Conservation (phyloP, 495 filamentous ascomycete species). For the Xylaria intraflava region DNA sequence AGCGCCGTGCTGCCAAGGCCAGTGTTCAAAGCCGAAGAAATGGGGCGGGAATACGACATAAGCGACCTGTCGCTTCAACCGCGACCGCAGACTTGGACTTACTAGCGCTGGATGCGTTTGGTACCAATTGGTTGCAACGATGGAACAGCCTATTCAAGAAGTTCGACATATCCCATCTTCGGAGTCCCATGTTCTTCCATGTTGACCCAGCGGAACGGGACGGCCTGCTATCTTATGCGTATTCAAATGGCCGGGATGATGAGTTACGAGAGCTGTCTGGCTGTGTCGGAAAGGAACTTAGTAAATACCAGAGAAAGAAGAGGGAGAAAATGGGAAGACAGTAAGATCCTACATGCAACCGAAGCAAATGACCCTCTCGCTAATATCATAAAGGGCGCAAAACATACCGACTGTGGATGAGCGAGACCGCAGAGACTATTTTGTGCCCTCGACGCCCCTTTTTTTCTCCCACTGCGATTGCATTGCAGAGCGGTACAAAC, state of each 20-base stretch:
- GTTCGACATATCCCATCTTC: conserved; percentile 52
- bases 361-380: not conserved
- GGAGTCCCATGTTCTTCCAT: conserved; percentile 65
- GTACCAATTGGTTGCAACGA: conserved; percentile 47
- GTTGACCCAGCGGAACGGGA: conserved; percentile 58
- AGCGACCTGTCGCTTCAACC: conserved; percentile 19
- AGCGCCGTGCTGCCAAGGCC: conserved; percentile 29
- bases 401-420: conserved; percentile 48
- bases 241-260: conserved; percentile 40
- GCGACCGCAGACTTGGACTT: conserved; percentile 29
- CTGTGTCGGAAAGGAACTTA: conserved; percentile 58
- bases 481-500: conserved; percentile 45
- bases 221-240: conserved; percentile 54
- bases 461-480: conserved; percentile 53
- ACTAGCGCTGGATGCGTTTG: conserved; percentile 48
- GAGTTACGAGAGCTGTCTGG: conserved; percentile 53
- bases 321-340: conserved; percentile 28
- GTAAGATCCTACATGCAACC: conserved; percentile 9
- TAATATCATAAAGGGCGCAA: conserved; percentile 25
- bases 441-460: conserved; percentile 49
- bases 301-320: conserved; percentile 59
- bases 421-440: conserved; percentile 60
- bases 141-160: conserved; percentile 52
- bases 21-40: conserved; percentile 21
- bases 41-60: conserved; percentile 15